These are phyloP conservation scores for Globisporangium paroecandrum DNA, from an alignment of 352 stramenopile species.

Conservation along the genomic window DNA sequence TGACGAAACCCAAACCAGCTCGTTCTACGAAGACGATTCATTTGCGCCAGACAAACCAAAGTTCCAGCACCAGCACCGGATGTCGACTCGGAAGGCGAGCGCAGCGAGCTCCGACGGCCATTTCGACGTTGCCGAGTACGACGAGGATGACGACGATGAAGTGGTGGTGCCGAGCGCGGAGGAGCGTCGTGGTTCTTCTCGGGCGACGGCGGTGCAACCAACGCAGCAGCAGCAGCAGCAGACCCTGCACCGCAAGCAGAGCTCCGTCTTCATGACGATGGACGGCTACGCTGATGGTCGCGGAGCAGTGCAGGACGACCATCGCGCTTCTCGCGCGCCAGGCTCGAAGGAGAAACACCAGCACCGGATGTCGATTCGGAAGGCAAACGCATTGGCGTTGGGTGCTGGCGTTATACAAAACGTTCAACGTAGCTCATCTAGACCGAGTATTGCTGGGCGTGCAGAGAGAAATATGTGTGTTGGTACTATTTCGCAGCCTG, in stretches of 20 bases:
- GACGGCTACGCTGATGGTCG: slow-evolving; percentile 8
- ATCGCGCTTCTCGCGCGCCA: neutral
- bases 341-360: neutral
- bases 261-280: slow-evolving; percentile 15
- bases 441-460: too few species aligned
- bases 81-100: neutral
- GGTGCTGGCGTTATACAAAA: too few species aligned
- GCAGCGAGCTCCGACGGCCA: neutral
- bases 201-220: neutral
- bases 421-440: too few species aligned
- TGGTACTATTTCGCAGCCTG: too few species aligned
- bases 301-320: neutral
- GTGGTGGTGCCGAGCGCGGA: neutral
- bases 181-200: slow-evolving; percentile 8
- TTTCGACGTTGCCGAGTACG: neutral
- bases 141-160: neutral
- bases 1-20: slow-evolving; percentile 2
- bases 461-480: too few species aligned
- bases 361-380: neutral
- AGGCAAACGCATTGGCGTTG: too few species aligned
- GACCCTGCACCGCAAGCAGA: slow-evolving; percentile 8
- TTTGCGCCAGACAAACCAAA: too few species aligned
- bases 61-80: neutral
- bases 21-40: neutral
- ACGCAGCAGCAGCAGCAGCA: slow-evolving; percentile 2